Percentiles rank a stretch among this genome's conserved stretches.
These are phyloP conservation scores for Astrocystis sublimbata DNA, from an alignment of 495 filamentous ascomycete species.

Conservation along the genomic window DNA sequence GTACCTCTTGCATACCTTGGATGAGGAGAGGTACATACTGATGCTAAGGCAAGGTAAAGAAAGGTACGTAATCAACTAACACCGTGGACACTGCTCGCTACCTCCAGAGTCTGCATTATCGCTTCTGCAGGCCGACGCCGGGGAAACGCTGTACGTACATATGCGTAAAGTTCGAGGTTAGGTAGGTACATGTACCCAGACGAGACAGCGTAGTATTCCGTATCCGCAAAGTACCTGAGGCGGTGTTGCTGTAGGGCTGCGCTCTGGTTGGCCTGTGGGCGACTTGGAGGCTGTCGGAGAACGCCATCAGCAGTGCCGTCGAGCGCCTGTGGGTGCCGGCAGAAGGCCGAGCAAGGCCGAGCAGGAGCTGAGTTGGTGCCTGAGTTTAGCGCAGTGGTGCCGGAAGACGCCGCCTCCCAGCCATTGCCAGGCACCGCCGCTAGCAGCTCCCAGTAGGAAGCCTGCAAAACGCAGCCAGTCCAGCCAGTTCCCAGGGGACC, in stretches of 20 bases:
- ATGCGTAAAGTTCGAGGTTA: neutral
- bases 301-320: conserved; percentile 8
- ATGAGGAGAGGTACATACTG: too few relatives aligned
- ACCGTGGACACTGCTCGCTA: too few relatives aligned
- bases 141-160: neutral
- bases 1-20: too few relatives aligned
- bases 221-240: too few relatives aligned
- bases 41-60: too few relatives aligned
- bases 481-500: neutral
- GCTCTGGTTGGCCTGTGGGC: too few relatives aligned
- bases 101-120: neutral
- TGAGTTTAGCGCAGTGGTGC: neutral
- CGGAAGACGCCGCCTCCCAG: conserved; percentile 24
- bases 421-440: neutral
- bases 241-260: neutral
- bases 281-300: conserved; percentile 12
- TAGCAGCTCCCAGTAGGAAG: neutral
- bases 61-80: too few relatives aligned
- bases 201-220: too few relatives aligned
- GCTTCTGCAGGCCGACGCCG: neutral
- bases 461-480: neutral
- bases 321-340: neutral
- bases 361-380: neutral
- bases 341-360: neutral
- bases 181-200: too few relatives aligned